Evolutionary conservation across 768 basidiomycete species (phyloP).

Genomic region (Agrocybe pediades): DNA sequence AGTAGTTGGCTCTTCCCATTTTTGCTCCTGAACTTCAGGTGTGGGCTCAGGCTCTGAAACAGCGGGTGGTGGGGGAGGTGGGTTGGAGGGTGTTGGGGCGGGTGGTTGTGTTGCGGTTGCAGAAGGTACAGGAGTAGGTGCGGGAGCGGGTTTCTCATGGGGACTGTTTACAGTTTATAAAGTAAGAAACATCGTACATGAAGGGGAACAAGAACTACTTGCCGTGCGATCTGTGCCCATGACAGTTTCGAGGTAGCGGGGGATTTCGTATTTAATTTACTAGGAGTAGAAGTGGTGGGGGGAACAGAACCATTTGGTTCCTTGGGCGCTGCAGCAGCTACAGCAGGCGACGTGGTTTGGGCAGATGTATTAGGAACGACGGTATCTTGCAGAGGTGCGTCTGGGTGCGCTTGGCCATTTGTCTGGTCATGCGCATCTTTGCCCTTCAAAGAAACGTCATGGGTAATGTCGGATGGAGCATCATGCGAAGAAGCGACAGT

Average conservation of each 20-base stretch:
- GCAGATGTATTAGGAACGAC: constrained; percentile 28
- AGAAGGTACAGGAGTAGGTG: constrained; percentile 32
- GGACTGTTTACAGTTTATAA: constrained; percentile 38
- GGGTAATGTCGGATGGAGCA: constrained; percentile 19
- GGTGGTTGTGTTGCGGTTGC: constrained; percentile 37
- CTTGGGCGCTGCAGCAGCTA: constrained; percentile 27
- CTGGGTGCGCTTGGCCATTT: constrained; percentile 29
- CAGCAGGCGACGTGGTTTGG: constrained; percentile 34
- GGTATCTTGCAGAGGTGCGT: constrained; percentile 32
- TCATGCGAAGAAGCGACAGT: constrained; percentile 21
- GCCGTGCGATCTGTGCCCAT: constrained; percentile 87
- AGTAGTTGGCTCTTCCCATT: constrained; percentile 78
- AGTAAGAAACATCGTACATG: constrained; percentile 5
- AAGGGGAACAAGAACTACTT: constrained; percentile 21
- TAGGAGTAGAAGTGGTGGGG: constrained; percentile 24
- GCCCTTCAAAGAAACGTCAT: constrained; percentile 23
- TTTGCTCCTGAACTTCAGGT: constrained; percentile 33
- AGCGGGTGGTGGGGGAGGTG: constrained; percentile 24
- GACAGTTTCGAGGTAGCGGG: constrained; percentile 79
- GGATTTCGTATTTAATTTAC: constrained; percentile 46
- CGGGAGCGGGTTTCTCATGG: constrained; percentile 62
- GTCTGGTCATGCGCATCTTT: constrained; percentile 26
- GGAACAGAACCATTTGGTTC: constrained; percentile 41
- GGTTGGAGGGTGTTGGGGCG: constrained; percentile 30
- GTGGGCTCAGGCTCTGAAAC: constrained; percentile 33